Evolutionary conservation across 2,329 filamentous ascomycete genomes (phyloP), one percentile per base, ranked within the genome.

Genomic region (Epichloe sp.): DNA sequence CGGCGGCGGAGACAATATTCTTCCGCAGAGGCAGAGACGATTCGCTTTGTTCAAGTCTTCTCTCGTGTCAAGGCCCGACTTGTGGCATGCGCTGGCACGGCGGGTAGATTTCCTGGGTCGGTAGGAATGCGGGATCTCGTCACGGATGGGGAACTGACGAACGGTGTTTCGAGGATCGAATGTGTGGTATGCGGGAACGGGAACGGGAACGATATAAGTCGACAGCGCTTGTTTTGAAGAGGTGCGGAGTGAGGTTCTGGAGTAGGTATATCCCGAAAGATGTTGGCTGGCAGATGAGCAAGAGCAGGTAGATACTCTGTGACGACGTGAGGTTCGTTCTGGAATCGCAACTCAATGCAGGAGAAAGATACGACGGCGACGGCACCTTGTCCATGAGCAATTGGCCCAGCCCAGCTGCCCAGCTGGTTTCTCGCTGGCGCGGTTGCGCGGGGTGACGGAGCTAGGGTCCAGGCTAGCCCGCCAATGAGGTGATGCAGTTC

Each of bases 371-470:
- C 26, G 10, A 31, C 26, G 26, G 6, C 23, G 19, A 21, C 21
- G 23, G 7, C 23, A 31, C 8, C 26, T 11, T 4, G 8, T 4
- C 26, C 26, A 31, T 31, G 26, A 31, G 26, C 15, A n/a, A 40
- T 40, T n/a, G 15, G 37, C 37, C 11, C 37, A 40, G 15, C 15
- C 37, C 6, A n/a, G 15, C 37, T 40, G 37, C 37, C 37, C 17
- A 15, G 14, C n/a, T 19, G 36, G 35, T 36, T 35, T 26, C 26
- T 36, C 23, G 46, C 46, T 47, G 51, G 37, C 44, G 46, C 49
- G 52, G 56, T 57, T 57, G 56, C 55, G 53, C 56, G 50, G 56
- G 56, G 56, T 53, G 55, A 57, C 53, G 52, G 43, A 15, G 44
- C 21, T 17, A n/a, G n/a, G 41, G 26, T 48, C 35, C n/a, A 23